A percentile compares a stretch with the other conserved stretches of the same genome.
Evolutionary conservation across 768 basidiomycete genomes (phyloP).

Genomic region (Lyophyllum decastes): DNA sequence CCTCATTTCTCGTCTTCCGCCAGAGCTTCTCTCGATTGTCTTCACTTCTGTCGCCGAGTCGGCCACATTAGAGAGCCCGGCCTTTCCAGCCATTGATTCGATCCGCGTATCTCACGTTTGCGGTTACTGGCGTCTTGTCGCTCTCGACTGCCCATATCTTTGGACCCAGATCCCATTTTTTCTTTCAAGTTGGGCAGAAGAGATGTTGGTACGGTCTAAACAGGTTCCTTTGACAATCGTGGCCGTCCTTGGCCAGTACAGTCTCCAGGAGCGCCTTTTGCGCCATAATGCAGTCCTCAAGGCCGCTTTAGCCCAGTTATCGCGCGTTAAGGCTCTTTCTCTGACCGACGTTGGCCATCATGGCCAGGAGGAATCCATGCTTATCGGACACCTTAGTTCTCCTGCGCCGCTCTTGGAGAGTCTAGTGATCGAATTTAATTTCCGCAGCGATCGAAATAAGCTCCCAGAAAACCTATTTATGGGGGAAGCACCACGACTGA

Average conservation of each 20-base stretch:
- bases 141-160: background rate
- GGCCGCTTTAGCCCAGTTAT: background rate
- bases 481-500: background rate
- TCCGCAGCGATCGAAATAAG: background rate
- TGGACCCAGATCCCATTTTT: background rate
- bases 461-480: background rate
- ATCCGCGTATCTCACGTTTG: background rate
- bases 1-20: background rate
- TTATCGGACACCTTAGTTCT: background rate
- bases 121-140: slow-evolving; percentile 5
- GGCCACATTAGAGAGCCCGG: background rate
- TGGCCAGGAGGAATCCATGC: background rate
- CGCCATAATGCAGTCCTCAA: background rate
- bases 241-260: background rate
- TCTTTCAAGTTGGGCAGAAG: background rate
- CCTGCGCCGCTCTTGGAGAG: background rate
- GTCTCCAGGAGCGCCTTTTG: background rate
- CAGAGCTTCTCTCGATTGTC: background rate
- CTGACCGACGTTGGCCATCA: background rate
- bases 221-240: background rate
- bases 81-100: background rate
- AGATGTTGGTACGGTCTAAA: background rate
- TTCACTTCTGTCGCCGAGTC: background rate
- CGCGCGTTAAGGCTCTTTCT: background rate
- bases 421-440: background rate